These are phyloP conservation scores for Colletotrichum karsti DNA, from an alignment of 2,329 filamentous ascomycete genomes.

Conservation along the genomic window DNA sequence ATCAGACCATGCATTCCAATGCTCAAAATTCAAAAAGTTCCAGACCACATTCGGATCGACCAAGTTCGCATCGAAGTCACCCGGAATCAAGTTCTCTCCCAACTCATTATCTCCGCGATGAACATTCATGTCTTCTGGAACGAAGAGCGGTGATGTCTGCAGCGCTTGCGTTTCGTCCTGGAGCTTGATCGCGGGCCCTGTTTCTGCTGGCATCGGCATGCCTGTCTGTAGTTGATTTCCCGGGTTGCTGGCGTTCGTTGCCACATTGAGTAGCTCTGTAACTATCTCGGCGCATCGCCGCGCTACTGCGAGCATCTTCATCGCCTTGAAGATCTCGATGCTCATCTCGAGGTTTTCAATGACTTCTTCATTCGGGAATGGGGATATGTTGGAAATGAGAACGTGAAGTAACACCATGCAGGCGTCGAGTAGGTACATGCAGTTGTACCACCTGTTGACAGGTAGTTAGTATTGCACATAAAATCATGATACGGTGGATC, in stretches of 20 bases:
- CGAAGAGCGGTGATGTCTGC: background rate
- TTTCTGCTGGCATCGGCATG: background rate
- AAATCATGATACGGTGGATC: background rate
- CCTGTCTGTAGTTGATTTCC: background rate
- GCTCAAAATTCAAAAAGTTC: slow-evolving; percentile 29
- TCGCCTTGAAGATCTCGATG: slow-evolving; percentile 27
- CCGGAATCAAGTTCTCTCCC: slow-evolving; percentile 14
- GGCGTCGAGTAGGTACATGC: slow-evolving; percentile 26
- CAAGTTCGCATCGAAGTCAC: slow-evolving; percentile 19
- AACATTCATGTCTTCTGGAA: background rate
- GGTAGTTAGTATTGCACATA: background rate
- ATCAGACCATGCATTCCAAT: slow-evolving; percentile 27
- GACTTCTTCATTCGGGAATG: slow-evolving; percentile 11
- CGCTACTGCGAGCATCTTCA: slow-evolving; percentile 27
- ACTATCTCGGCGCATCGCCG: slow-evolving; percentile 28
- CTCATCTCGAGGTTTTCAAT: slow-evolving; percentile 26
- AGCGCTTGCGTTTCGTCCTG: background rate
- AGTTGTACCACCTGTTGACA: slow-evolving; percentile 21
- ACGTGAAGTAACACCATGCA: slow-evolving; percentile 26
- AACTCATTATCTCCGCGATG: background rate
- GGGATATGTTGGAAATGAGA: slow-evolving; percentile 25
- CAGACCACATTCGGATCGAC: slow-evolving; percentile 27
- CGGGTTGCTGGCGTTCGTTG: background rate
- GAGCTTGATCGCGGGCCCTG: background rate
- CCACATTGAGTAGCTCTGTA: slow-evolving; percentile 13